A percentile compares a stretch with the other conserved stretches of the same genome.
Evolutionary conservation across 306 rosid species (phyloP).

Genomic region (Glycine tomentella): DNA sequence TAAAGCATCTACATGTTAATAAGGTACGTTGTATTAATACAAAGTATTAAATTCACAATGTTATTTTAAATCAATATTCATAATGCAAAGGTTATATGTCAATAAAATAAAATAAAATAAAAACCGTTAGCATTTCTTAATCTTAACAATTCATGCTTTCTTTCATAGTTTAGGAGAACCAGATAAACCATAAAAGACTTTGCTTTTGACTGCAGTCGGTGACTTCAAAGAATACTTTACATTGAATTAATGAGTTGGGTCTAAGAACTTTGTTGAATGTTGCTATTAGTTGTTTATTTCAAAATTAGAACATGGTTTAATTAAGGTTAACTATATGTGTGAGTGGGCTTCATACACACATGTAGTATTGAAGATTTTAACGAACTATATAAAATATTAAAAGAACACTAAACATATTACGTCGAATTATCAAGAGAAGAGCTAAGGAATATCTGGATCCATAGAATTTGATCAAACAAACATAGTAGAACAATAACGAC

Average conservation of each 20-base stretch:
- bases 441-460: too few relatives aligned
- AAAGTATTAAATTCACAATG: not conserved
- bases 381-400: too few relatives aligned
- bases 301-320: not conserved
- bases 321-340: not conserved
- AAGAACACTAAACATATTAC: too few relatives aligned
- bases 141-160: not conserved
- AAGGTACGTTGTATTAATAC: not conserved
- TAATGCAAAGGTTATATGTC: not conserved
- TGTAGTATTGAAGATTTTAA: too few relatives aligned
- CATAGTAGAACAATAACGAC: too few relatives aligned
- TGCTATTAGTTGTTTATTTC: slow-evolving; percentile 3
- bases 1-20: not conserved
- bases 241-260: slow-evolving; percentile 24
- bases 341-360: not conserved
- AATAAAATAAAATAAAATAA: not conserved
- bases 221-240: slow-evolving; percentile 4
- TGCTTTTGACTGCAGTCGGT: not conserved
- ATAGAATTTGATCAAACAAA: too few relatives aligned
- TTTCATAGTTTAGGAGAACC: not conserved
- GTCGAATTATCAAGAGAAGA: too few relatives aligned
- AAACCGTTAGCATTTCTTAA: not conserved
- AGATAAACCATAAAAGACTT: slow-evolving; percentile 8
- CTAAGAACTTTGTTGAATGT: slow-evolving; percentile 9
- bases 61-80: not conserved